phyloP scores from a whole-genome alignment of 306 rosid species.

The Abrus precatorius region DNA sequence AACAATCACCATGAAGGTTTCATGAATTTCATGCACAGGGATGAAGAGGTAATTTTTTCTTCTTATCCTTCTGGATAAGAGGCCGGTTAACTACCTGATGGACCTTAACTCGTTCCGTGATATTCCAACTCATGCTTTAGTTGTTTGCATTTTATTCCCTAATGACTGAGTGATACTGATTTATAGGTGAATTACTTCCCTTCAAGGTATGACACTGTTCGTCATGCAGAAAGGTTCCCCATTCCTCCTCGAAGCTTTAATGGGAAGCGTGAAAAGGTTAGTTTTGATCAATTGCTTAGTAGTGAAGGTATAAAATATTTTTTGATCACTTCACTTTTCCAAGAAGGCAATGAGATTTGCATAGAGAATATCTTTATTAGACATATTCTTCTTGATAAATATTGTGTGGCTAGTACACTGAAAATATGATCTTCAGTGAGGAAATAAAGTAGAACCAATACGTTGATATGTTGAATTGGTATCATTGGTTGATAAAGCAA shows the following conservation, averaged over 20 bases:
- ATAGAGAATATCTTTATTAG: not conserved
- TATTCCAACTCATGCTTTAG: not conserved
- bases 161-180: slow-evolving; percentile 15
- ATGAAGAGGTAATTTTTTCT: slow-evolving; percentile 68
- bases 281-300: slow-evolving; percentile 27
- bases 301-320: not conserved
- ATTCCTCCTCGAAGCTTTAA: slow-evolving; percentile 55
- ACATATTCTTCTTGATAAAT: not conserved
- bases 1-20: slow-evolving; percentile 88
- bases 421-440: slow-evolving; percentile 11
- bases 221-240: slow-evolving; percentile 75
- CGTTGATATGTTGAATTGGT: not conserved
- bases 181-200: slow-evolving; percentile 84
- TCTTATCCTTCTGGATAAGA: not conserved
- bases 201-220: slow-evolving; percentile 77
- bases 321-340: not conserved
- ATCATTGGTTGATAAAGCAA: slow-evolving; percentile 3
- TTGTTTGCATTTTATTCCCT: not conserved
- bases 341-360: not conserved
- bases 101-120: not conserved
- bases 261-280: slow-evolving; percentile 84
- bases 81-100: not conserved
- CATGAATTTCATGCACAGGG: slow-evolving; percentile 93
- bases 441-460: slow-evolving; percentile 15
- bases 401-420: not conserved